A percentile compares a stretch with the other conserved stretches of the same genome.
These are phyloP conservation scores for Kodamaea anthophila DNA, from an alignment of 1,139 yeast species.

Conservation along the genomic window DNA sequence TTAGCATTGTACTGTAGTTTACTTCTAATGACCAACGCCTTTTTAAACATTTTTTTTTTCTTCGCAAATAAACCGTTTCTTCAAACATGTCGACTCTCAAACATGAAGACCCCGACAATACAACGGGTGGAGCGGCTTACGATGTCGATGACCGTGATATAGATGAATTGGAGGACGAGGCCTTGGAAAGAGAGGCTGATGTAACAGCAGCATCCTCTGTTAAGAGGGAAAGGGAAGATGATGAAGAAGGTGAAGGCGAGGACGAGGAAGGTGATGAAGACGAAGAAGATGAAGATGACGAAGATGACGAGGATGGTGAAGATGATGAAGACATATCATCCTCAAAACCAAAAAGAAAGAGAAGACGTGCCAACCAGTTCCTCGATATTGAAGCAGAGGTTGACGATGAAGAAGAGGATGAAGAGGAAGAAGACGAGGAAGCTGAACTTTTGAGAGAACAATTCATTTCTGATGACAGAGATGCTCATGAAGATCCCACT, in stretches of 20 bases:
- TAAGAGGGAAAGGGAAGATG: conserved; percentile 41
- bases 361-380: conserved; percentile 79
- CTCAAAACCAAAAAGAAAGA: conserved; percentile 54
- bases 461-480: conserved; percentile 64
- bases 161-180: conserved; percentile 10
- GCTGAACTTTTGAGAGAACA: conserved; percentile 84
- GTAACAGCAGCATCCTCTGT: conserved; percentile 8
- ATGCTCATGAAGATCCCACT: conserved; percentile 41
- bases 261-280: conserved; percentile 48
- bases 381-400: conserved; percentile 99
- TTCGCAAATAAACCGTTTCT: conserved; percentile 1
- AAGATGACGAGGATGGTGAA: conserved; percentile 60
- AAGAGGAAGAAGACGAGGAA: conserved; percentile 81
- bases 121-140: conserved; percentile 4
- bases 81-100: conserved; percentile 6
- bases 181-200: conserved; percentile 7
- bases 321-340: conserved; percentile 50
- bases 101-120: conserved; percentile 5
- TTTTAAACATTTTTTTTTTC: conserved; percentile 3
- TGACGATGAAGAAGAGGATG: conserved; percentile 96
- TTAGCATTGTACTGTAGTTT: no score
- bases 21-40: no score
- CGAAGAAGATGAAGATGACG: conserved; percentile 38
- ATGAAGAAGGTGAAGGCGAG: conserved; percentile 55
- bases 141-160: conserved; percentile 5